Evolutionary conservation across 140 eudicot genomes (phyloP).

Genomic region (Erigeron philadelphicus): DNA sequence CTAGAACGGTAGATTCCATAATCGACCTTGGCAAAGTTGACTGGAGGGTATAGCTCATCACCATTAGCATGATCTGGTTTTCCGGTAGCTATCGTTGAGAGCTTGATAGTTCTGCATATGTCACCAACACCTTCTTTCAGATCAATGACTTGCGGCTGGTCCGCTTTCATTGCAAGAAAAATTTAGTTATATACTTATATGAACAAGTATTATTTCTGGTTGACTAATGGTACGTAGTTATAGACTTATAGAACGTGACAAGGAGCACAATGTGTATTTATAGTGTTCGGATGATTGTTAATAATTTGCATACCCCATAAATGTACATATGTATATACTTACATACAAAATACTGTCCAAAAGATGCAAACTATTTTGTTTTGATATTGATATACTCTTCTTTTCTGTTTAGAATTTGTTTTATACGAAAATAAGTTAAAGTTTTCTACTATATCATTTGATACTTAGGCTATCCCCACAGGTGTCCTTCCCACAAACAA

Average conservation of each 20-base stretch:
- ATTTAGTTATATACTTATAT: not conserved
- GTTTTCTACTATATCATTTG: no score
- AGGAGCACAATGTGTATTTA: not conserved
- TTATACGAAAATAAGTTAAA: no score
- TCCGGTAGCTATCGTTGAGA: constrained; percentile 27
- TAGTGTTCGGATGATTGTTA: not conserved
- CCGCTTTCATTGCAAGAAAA: constrained; percentile 31
- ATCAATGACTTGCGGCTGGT: constrained; percentile 26
- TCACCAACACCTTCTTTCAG: not conserved
- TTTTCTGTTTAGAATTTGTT: no score
- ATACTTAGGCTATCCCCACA: no score
- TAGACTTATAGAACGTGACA: not conserved
- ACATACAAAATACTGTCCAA: not conserved
- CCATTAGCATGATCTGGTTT: constrained; percentile 17
- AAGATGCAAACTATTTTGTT: not conserved
- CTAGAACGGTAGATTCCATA: constrained; percentile 59
- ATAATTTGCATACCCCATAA: not conserved
- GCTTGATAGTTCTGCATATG: constrained; percentile 19
- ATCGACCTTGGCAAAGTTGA: constrained; percentile 84
- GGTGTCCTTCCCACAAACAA: no score
- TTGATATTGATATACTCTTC: no score
- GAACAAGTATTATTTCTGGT: not conserved
- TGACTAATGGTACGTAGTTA: no score
- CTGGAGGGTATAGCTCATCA: constrained; percentile 60
- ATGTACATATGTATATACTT: no score